A percentile compares a stretch with the other conserved stretches of the same genome.
Conservation (phyloP, 306 rosid species). For the Canavalia gladiata region DNA sequence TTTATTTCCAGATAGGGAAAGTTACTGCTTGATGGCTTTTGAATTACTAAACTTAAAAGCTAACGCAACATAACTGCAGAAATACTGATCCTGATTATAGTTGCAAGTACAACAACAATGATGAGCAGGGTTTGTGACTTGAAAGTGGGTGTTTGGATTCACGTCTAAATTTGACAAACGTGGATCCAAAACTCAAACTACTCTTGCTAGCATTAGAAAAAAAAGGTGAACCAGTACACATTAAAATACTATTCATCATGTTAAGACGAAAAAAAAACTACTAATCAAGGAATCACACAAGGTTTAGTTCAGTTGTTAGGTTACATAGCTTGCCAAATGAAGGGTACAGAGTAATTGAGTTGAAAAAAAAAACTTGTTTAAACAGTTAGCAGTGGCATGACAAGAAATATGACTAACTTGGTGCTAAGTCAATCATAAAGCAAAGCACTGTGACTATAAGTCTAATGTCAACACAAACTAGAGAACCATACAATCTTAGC, state of each 20-base stretch:
- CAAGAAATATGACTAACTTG: not conserved
- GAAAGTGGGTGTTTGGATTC: not conserved
- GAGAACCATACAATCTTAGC: not conserved
- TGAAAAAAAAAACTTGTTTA: not conserved
- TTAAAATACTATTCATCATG: not conserved
- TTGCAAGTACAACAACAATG: constrained; percentile 41
- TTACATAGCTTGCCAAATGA: not conserved
- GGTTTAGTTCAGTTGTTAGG: not conserved
- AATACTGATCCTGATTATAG: constrained; percentile 9
- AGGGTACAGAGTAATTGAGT: constrained; percentile 14
- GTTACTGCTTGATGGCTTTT: constrained; percentile 6
- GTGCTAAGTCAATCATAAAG: not conserved
- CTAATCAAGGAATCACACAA: not conserved
- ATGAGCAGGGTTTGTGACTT: constrained; percentile 6
- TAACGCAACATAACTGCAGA: not conserved
- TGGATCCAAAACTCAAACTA: too few species aligned
- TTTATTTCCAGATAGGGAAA: constrained; percentile 31
- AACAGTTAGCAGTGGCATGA: constrained; percentile 1
- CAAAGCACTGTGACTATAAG: constrained; percentile 7
- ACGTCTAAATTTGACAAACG: too few species aligned
- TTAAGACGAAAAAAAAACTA: not conserved
- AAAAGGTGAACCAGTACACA: too few species aligned
- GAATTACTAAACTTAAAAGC: constrained; percentile 27
- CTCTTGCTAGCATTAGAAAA: too few species aligned
- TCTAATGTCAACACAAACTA: not conserved